Conservation (phyloP, 2,329 filamentous ascomycete species). For the Trichoderma atrobrunneum region DNA sequence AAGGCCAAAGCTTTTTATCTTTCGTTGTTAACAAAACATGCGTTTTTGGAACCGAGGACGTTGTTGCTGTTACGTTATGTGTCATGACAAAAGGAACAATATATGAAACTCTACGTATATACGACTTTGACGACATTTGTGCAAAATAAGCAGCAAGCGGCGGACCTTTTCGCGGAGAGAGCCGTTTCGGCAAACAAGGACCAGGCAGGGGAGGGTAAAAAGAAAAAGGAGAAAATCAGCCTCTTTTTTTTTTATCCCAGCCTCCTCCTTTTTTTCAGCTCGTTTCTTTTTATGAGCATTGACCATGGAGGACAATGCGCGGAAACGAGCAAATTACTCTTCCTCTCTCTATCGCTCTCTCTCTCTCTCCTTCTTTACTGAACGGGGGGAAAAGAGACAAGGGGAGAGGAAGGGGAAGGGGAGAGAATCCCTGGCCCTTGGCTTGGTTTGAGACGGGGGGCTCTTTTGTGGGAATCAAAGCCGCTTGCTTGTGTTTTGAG, state of each 20-base stretch:
- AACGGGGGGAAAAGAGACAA: background rate
- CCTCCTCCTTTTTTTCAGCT: background rate
- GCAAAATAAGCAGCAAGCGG: background rate
- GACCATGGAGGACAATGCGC: background rate
- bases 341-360: background rate
- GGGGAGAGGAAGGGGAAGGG: background rate
- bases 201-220: background rate
- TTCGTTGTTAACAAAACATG: conserved; percentile 18
- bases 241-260: background rate
- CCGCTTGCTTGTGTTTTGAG: conserved; percentile 2
- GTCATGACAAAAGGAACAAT: conserved; percentile 18
- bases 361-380: background rate
- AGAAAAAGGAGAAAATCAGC: background rate
- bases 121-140: conserved; percentile 19
- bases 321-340: background rate
- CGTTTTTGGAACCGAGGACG: background rate
- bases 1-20: conserved; percentile 3
- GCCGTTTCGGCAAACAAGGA: background rate
- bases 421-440: background rate
- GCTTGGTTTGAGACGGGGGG: background rate
- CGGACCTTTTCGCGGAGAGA: background rate
- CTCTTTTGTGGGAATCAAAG: background rate
- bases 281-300: background rate
- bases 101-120: conserved; percentile 19
- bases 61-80: conserved; percentile 16